Evolutionary conservation across 2,329 filamentous ascomycete species (phyloP), one percentile per base, ranked within the genome.

Genomic region (Purpureocillium takamizusanense): DNA sequence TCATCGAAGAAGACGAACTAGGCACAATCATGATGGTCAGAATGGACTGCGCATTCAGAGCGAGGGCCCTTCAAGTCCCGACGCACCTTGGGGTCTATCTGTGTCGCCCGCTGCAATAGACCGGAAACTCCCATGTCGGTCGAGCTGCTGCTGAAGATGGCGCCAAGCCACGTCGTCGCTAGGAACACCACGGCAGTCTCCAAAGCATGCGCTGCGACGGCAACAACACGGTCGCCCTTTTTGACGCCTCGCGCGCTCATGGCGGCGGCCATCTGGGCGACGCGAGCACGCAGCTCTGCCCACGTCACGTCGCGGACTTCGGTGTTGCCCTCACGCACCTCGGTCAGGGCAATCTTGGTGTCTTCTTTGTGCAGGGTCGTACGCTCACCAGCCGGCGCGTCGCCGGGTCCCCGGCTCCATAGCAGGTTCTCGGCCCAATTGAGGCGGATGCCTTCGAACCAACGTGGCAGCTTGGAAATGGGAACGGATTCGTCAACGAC

Each of bases 1-100:
- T 92, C 86, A 49, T 94, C 87, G 52, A 90, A 79, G 54, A 94
- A 92, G n/a, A 94, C 68, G 54, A 77, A 85, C 58, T 74, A n/a
- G n/a, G n/a, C n/a, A n/a, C n/a, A n/a, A n/a, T n/a, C n/a, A 29
- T 11, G 28, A 7, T 25, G 10, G 21, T 25, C 6, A 25, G 6
- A 30, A 12, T 7, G 28, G n/a, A 7, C 7, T 12, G 28, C 28
- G 28, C 5, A 30, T 30, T 6, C 7, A 5, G 21, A 25, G 21
- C 21, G 21, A 25, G 21, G 21, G 21, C 21, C 5, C 10, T 5
- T 25, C 21, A 5, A 25, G n/a, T 8, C 6, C 7, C 30, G 8
- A 4, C 29, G 17, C 18, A 74, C 70, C 64, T 76, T 81, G 4
- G 87, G 86, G 47, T 80, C 70, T 42, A 92, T 78, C 64, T 92